Evolutionary conservation across 1,139 yeast genomes (phyloP).

Genomic region (Nakaseomyces glabratus): DNA sequence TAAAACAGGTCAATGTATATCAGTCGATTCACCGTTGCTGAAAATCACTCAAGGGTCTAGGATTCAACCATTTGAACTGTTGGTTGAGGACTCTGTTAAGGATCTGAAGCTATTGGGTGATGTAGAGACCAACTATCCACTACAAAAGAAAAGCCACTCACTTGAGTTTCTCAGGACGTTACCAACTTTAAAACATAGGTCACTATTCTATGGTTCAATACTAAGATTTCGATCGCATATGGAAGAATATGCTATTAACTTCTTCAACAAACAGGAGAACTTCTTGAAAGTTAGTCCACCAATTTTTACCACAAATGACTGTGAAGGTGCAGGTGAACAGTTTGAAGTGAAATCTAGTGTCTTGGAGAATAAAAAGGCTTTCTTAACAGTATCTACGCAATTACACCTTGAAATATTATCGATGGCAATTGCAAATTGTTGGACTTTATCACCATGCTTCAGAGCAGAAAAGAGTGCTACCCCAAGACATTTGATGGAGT

Average conservation of each 20-base stretch:
- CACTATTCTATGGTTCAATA: constrained; percentile 54
- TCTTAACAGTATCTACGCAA: constrained; percentile 84
- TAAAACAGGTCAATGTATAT: constrained; percentile 38
- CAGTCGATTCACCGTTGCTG: constrained; percentile 7
- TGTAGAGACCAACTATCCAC: constrained; percentile 59
- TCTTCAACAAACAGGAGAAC: constrained; percentile 37
- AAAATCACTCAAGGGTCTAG: constrained; percentile 10
- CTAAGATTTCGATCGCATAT: constrained; percentile 64
- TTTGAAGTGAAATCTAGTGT: constrained; percentile 36
- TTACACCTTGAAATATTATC: constrained; percentile 79
- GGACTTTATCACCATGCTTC: constrained; percentile 88
- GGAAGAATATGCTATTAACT: constrained; percentile 45
- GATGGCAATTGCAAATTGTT: constrained; percentile 67
- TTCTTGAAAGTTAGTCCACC: constrained; percentile 82
- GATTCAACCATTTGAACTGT: constrained; percentile 41
- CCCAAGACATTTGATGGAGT: constrained; percentile 83
- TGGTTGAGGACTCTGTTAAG: constrained; percentile 27
- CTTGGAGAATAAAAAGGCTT: constrained; percentile 38
- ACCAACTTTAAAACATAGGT: constrained; percentile 75
- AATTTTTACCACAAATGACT: constrained; percentile 75
- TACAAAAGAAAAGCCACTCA: constrained; percentile 71
- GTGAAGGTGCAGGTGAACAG: constrained; percentile 97
- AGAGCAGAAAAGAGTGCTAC: constrained; percentile 92
- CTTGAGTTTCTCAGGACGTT: constrained; percentile 55
- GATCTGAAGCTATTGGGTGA: constrained; percentile 42